Evolutionary conservation across 257 asterid genomes (phyloP).

Genomic region (Solanum infundibuliforme): DNA sequence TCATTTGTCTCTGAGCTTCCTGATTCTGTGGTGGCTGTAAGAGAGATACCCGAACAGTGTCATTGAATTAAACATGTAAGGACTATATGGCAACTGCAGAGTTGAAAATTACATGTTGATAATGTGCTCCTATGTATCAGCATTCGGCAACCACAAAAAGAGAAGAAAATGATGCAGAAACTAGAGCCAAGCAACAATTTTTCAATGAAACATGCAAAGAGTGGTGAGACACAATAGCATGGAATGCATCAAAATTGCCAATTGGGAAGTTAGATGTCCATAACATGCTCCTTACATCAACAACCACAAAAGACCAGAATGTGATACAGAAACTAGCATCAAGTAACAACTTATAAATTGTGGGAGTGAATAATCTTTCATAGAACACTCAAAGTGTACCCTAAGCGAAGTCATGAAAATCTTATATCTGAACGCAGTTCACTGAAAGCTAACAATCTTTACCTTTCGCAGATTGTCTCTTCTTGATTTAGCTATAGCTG

Average conservation of each 20-base stretch:
- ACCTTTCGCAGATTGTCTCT: neutral
- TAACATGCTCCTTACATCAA: neutral
- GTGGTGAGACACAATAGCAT: neutral
- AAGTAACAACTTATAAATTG: neutral
- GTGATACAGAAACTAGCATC: neutral
- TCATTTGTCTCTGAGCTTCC: conserved; percentile 61
- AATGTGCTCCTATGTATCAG: neutral
- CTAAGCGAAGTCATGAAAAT: neutral
- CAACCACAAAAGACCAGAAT: neutral
- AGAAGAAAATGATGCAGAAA: neutral
- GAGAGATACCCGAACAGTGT: neutral
- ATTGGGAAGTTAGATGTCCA: neutral
- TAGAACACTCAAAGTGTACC: neutral
- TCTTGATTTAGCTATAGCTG: neutral
- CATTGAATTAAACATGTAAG: neutral
- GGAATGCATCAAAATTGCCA: neutral
- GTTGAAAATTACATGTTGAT: neutral
- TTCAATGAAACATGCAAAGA: neutral
- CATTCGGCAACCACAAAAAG: neutral
- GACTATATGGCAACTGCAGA: neutral
- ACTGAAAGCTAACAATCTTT: neutral
- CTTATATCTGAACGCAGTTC: neutral
- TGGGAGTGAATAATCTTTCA: neutral
- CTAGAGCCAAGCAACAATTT: neutral
- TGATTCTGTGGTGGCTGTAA: conserved; percentile 54